Conservation (phyloP, 768 basidiomycete species). For the Suillus sp. region DNA sequence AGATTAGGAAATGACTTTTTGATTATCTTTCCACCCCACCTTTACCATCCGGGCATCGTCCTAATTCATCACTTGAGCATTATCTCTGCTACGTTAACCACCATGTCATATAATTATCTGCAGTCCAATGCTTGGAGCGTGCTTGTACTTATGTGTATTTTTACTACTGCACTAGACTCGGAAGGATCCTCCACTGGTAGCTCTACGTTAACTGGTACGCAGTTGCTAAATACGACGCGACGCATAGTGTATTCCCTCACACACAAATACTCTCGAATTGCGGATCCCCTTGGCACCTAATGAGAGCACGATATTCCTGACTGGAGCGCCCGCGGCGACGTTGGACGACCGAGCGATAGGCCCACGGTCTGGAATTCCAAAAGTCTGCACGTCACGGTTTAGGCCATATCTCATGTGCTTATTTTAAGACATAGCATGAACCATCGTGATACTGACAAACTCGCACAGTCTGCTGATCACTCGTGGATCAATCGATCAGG, state of each 20-base stretch:
- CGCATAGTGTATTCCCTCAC: neutral
- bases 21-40: constrained; percentile 2
- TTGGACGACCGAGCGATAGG: neutral
- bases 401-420: neutral
- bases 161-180: constrained; percentile 17
- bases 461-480: constrained; percentile 2
- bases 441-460: neutral
- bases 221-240: constrained; percentile 3
- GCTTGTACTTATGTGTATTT: constrained; percentile 18
- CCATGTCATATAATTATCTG: constrained; percentile 8
- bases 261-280: neutral
- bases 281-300: neutral
- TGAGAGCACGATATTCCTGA: constrained; percentile 2
- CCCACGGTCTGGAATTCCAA: neutral
- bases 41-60: constrained; percentile 4
- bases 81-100: constrained; percentile 2
- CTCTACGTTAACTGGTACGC: neutral
- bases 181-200: constrained; percentile 20
- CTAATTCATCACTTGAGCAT: constrained; percentile 5
- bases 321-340: neutral
- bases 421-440: neutral
- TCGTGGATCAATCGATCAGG: neutral
- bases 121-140: neutral
- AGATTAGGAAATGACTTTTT: constrained; percentile 19
- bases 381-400: neutral